These are phyloP conservation scores for Xylaria acuta DNA, from an alignment of 495 filamentous ascomycete species.

Conservation along the genomic window DNA sequence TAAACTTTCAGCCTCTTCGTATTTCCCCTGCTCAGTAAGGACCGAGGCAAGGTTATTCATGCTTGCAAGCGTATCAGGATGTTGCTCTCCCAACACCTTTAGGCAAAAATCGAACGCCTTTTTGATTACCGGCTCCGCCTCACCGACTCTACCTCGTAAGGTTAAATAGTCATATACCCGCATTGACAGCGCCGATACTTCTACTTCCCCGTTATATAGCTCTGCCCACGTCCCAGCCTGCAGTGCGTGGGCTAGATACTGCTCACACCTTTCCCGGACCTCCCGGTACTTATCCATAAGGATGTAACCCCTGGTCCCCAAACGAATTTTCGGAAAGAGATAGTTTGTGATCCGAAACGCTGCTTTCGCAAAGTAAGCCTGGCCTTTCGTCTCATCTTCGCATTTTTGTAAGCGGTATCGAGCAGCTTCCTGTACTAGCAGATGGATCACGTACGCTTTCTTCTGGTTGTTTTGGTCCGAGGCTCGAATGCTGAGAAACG, in stretches of 20 bases:
- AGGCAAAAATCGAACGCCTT: not conserved
- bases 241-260: constrained; percentile 27
- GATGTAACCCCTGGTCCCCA: too few relatives aligned
- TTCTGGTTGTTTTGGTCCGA: not conserved
- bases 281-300: too few relatives aligned
- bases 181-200: not conserved
- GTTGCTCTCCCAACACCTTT: not conserved
- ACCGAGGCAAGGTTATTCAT: not conserved
- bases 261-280: constrained; percentile 26
- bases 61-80: not conserved
- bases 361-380: constrained; percentile 28
- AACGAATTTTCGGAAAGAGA: constrained; percentile 9
- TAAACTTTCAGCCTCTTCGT: not conserved
- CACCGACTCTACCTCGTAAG: not conserved
- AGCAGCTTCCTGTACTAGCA: constrained; percentile 37
- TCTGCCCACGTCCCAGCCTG: constrained; percentile 27
- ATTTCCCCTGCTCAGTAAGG: not conserved
- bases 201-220: constrained; percentile 17
- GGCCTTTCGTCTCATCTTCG: constrained; percentile 15
- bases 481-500: not conserved
- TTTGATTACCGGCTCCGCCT: not conserved
- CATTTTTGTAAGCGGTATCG: constrained; percentile 26
- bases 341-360: constrained; percentile 25
- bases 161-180: not conserved
- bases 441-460: constrained; percentile 34